phyloP scores from a whole-genome alignment of 352 stramenopile species.

The Saprolegnia parasitica region DNA sequence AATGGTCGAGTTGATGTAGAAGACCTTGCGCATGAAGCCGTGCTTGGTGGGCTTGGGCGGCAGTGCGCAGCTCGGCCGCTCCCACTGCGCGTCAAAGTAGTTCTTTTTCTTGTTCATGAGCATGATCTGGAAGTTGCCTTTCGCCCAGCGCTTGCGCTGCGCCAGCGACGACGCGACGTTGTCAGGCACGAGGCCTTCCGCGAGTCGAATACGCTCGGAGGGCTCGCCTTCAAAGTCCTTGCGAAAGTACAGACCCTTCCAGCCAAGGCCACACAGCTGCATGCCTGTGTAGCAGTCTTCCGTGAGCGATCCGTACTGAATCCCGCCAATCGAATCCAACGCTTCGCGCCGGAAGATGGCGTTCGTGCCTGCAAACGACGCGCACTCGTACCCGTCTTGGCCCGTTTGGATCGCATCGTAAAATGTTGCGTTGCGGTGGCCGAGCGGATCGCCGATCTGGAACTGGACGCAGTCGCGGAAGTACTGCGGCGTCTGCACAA shows the following conservation, averaged over 20 bases:
- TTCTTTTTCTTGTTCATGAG: slow-evolving; percentile 83
- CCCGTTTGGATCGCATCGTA: slow-evolving; percentile 82
- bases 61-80: slow-evolving; percentile 57
- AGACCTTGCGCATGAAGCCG: slow-evolving; percentile 79
- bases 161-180: slow-evolving; percentile 72
- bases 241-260: slow-evolving; percentile 82
- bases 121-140: slow-evolving; percentile 80
- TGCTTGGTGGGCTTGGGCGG: slow-evolving; percentile 77
- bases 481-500: slow-evolving; percentile 81
- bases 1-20: slow-evolving; percentile 80
- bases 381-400: slow-evolving; percentile 79
- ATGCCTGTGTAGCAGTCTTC: slow-evolving; percentile 80
- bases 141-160: slow-evolving; percentile 77
- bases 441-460: slow-evolving; percentile 73
- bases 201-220: slow-evolving; percentile 65
- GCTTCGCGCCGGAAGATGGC: slow-evolving; percentile 75
- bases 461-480: slow-evolving; percentile 83
- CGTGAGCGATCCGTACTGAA: slow-evolving; percentile 80
- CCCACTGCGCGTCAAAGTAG: slow-evolving; percentile 74
- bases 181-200: slow-evolving; percentile 70
- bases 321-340: slow-evolving; percentile 79
- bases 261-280: slow-evolving; percentile 69
- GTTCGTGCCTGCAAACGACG: slow-evolving; percentile 75
- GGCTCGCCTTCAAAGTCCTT: slow-evolving; percentile 84
- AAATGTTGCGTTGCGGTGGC: slow-evolving; percentile 77